Percentiles rank a stretch among this genome's conserved stretches.
These are phyloP conservation scores for Hypomyces rosellus DNA, from an alignment of 2,329 filamentous ascomycete genomes.

Conservation along the genomic window DNA sequence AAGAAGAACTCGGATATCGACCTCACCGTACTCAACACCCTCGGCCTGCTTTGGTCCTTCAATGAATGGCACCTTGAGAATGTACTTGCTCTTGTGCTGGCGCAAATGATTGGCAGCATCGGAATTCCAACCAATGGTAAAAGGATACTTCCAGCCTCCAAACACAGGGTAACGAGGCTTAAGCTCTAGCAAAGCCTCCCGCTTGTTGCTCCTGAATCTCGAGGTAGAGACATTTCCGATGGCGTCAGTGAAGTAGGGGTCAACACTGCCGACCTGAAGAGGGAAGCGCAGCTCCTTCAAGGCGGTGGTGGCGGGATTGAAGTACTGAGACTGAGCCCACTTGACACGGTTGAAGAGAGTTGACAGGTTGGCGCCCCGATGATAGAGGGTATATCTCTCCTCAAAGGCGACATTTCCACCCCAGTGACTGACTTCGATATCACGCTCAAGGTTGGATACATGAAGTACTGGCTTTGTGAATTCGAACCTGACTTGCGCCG, in stretches of 20 bases:
- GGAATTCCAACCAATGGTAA: conserved; percentile 93
- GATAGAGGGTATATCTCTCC: conserved; percentile 83
- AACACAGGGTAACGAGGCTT: conserved; percentile 96
- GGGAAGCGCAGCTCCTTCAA: conserved; percentile 78
- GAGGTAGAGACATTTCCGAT: conserved; percentile 97
- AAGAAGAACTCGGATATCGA: conserved; percentile 75
- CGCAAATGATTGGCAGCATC: conserved; percentile 73
- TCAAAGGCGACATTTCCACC: conserved; percentile 94
- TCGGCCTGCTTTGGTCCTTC: conserved; percentile 84
- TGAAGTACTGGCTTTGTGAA: conserved; percentile 89
- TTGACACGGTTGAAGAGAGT: conserved; percentile 69
- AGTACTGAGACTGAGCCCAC: conserved; percentile 67
- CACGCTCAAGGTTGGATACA: conserved; percentile 72
- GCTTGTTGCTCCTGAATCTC: conserved; percentile 68
- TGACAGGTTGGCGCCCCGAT: conserved; percentile 75
- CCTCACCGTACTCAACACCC: conserved; percentile 77
- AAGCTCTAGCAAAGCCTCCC: conserved; percentile 78
- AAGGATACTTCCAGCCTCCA: conserved; percentile 96
- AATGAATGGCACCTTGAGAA: conserved; percentile 86
- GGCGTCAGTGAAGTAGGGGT: conserved; percentile 91
- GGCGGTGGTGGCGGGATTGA: conserved; percentile 69
- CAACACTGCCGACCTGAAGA: conserved; percentile 69
- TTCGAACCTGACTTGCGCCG: conserved; percentile 80
- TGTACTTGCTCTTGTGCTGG: conserved; percentile 62
- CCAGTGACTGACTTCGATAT: conserved; percentile 96